phyloP scores from a whole-genome alignment of 306 rosid genomes.

The Spatholobus suberectus region DNA sequence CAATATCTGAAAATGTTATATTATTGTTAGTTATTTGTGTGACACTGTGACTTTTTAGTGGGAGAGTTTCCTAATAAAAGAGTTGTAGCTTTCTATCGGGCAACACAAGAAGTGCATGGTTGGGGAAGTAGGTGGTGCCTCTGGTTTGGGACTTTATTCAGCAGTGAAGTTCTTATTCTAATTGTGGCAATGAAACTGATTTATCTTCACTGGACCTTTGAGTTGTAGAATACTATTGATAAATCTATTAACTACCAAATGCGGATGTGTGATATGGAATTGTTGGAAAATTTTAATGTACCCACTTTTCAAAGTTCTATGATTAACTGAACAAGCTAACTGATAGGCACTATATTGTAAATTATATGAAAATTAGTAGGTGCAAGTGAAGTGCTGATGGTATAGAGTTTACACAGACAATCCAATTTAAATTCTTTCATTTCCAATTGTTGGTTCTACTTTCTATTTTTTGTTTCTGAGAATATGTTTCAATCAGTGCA shows the following conservation, averaged over 20 bases:
- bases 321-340: neutral
- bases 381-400: neutral
- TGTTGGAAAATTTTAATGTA: too few relatives aligned
- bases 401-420: neutral
- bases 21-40: conserved; percentile 18
- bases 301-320: neutral
- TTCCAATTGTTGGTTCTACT: neutral
- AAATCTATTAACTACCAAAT: conserved; percentile 8
- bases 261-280: neutral
- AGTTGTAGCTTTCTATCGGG: conserved; percentile 8
- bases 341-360: neutral
- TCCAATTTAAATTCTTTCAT: conserved; percentile 12
- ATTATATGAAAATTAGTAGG: neutral
- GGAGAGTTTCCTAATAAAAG: neutral
- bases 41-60: conserved; percentile 6
- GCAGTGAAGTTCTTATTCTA: conserved; percentile 4
- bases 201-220: conserved; percentile 16
- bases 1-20: neutral
- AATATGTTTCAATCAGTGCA: conserved; percentile 16
- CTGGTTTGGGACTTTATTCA: conserved; percentile 25
- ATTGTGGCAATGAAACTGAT: conserved; percentile 26
- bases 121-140: conserved; percentile 1
- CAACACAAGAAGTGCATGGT: neutral
- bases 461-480: neutral
- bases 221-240: conserved; percentile 16